A percentile compares a stretch with the other conserved stretches of the same genome.
Conservation (phyloP, 1,284 basidiomycete species). For the Leccinum subrobustum region DNA sequence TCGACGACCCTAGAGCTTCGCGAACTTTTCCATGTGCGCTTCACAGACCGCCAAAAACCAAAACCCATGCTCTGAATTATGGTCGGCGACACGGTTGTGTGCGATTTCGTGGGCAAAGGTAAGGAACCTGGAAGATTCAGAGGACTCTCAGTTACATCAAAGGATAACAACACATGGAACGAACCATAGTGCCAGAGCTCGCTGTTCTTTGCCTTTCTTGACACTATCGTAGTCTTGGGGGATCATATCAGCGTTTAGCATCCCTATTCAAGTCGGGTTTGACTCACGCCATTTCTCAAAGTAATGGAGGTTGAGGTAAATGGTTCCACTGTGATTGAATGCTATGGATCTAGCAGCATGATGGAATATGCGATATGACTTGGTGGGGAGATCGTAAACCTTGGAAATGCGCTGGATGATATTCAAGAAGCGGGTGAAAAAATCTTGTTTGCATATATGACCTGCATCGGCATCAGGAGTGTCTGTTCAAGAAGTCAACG, state of each 20-base stretch:
- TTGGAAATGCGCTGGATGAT: constrained; percentile 52
- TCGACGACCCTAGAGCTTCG: background rate
- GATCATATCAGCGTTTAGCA: constrained; percentile 14
- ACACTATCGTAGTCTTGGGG: constrained; percentile 68
- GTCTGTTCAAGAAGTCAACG: constrained; percentile 28
- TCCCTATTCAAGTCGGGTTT: background rate
- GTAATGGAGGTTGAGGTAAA: constrained; percentile 89
- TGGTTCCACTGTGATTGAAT: constrained; percentile 86
- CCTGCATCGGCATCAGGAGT: constrained; percentile 18
- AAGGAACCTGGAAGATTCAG: background rate
- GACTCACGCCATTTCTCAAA: constrained; percentile 74
- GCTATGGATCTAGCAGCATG: constrained; percentile 85
- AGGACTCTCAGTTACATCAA: background rate
- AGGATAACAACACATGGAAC: constrained; percentile 7
- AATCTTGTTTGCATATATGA: constrained; percentile 42
- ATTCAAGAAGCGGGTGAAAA: constrained; percentile 61
- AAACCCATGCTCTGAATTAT: background rate
- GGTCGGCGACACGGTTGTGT: background rate
- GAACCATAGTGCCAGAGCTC: constrained; percentile 80
- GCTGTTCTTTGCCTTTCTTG: constrained; percentile 48
- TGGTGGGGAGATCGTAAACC: constrained; percentile 61
- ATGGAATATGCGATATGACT: constrained; percentile 83
- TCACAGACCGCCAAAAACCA: background rate
- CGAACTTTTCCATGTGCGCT: background rate
- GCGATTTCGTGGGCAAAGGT: background rate